Evolutionary conservation across 2,329 filamentous ascomycete species (phyloP).

Genomic region (Colletotrichum sp.): DNA sequence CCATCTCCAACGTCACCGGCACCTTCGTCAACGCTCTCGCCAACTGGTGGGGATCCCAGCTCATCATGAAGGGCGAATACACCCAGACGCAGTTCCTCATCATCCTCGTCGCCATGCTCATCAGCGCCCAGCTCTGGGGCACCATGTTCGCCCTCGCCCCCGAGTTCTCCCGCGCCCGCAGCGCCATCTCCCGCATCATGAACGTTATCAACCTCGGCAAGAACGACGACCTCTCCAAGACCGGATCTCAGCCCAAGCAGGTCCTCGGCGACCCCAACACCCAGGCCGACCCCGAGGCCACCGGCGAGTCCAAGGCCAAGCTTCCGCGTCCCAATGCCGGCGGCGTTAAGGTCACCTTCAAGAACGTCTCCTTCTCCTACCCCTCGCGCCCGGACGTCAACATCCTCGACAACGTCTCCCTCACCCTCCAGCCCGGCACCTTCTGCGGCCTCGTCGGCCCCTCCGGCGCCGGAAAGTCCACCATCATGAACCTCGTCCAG

Average conservation of each 20-base stretch:
- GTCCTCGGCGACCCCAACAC: conserved; percentile 41
- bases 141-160: conserved; percentile 70
- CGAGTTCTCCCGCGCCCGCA: conserved; percentile 63
- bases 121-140: conserved; percentile 66
- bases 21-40: conserved; percentile 68
- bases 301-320: conserved; percentile 26
- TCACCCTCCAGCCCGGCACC: conserved; percentile 41
- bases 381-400: conserved; percentile 60
- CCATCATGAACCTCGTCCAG: conserved; percentile 52
- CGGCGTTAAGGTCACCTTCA: conserved; percentile 52
- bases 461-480: conserved; percentile 52
- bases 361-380: conserved; percentile 64
- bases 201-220: conserved; percentile 32
- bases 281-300: conserved; percentile 51
- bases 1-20: conserved; percentile 52
- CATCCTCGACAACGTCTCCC: conserved; percentile 46
- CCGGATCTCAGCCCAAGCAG: background rate
- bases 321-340: conserved; percentile 22
- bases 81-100: conserved; percentile 65
- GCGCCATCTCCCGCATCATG: conserved; percentile 54
- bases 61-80: conserved; percentile 63
- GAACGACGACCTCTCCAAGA: conserved; percentile 31
- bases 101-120: conserved; percentile 64
- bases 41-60: conserved; percentile 71
- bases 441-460: conserved; percentile 50